Evolutionary conservation across 2,329 filamentous ascomycete species (phyloP).

Genomic region (Thermoascus crustaceus): DNA sequence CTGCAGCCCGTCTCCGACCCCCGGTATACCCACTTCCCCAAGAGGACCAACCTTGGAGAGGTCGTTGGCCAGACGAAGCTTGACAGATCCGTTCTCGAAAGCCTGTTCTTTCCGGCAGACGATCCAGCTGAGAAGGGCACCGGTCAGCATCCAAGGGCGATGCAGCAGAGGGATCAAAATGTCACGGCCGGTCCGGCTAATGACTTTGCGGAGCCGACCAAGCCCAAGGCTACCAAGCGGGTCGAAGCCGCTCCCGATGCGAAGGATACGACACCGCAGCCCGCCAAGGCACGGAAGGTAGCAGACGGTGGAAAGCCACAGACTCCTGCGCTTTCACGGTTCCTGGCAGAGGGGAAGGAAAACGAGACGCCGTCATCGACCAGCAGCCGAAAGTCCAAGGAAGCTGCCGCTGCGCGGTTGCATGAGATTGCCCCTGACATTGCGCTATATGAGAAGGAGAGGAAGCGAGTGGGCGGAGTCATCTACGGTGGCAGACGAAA

Average conservation of each 20-base stretch:
- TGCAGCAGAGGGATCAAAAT: conserved; percentile 31
- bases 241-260: conserved; percentile 12
- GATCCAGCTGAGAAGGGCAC: conserved; percentile 13
- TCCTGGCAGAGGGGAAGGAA: conserved; percentile 61
- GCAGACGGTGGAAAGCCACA: conserved; percentile 28
- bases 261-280: conserved; percentile 18
- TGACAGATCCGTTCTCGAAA: conserved; percentile 64
- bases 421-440: conserved; percentile 77
- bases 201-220: conserved; percentile 15
- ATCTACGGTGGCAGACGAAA: conserved; percentile 49
- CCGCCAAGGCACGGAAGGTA: conserved; percentile 20
- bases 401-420: conserved; percentile 67
- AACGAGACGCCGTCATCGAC: conserved; percentile 73
- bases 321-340: conserved; percentile 48
- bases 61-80: conserved; percentile 84
- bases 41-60: conserved; percentile 83
- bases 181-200: conserved; percentile 11
- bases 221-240: conserved; percentile 13
- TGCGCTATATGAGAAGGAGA: conserved; percentile 85
- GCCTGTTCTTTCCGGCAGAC: conserved; percentile 50
- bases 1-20: conserved; percentile 62
- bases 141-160: conserved; percentile 17
- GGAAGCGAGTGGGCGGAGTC: conserved; percentile 66
- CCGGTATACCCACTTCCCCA: conserved; percentile 79
- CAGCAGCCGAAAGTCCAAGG: conserved; percentile 78